phyloP scores from a whole-genome alignment of 352 stramenopile genomes.

The Phytophthora citrophthora region DNA sequence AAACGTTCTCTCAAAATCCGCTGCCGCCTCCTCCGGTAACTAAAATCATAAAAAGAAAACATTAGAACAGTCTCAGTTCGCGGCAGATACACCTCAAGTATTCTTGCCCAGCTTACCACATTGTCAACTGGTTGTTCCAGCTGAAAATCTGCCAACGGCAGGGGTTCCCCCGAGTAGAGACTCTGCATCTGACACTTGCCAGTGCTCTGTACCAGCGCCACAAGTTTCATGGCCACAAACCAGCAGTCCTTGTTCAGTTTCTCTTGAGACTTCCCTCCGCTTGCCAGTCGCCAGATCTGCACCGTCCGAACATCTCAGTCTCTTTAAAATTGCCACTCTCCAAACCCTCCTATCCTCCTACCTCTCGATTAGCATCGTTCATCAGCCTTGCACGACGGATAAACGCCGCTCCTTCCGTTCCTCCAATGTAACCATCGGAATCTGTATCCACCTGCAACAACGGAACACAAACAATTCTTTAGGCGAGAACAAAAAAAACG shows the following conservation, averaged over 20 bases:
- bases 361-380: conserved; percentile 88
- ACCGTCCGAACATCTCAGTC: not conserved
- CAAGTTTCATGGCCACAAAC: conserved; percentile 92
- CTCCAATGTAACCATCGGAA: conserved; percentile 76
- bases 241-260: conserved; percentile 90
- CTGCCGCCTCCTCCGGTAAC: conserved; percentile 53
- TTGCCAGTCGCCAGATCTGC: conserved; percentile 88
- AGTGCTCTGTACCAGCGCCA: conserved; percentile 85
- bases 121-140: conserved; percentile 82
- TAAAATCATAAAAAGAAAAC: conserved; percentile 18
- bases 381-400: conserved; percentile 79
- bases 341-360: conserved; percentile 16
- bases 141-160: conserved; percentile 83
- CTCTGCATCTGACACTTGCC: conserved; percentile 86
- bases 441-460: conserved; percentile 74
- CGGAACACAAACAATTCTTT: not conserved
- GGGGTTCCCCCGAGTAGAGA: conserved; percentile 73
- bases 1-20: conserved; percentile 70
- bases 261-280: conserved; percentile 87
- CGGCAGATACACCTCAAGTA: not conserved
- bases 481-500: not conserved
- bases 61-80: not conserved
- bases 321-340: not conserved
- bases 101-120: conserved; percentile 43
- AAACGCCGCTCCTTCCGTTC: conserved; percentile 78